A percentile compares a stretch with the other conserved stretches of the same genome.
phyloP scores from a whole-genome alignment of 352 stramenopile species.

The Stramenopiles sp. region DNA sequence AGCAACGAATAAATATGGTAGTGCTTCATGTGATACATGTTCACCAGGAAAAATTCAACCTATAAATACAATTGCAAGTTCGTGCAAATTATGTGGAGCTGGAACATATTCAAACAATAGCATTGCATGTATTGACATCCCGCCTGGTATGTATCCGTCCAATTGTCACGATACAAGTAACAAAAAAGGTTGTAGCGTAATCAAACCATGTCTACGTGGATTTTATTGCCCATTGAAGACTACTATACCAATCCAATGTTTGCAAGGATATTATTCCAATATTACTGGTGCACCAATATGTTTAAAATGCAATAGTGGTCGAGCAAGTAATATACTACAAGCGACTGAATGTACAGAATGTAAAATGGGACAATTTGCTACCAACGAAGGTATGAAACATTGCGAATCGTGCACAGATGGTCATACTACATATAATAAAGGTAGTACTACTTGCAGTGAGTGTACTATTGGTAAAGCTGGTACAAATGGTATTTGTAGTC shows the following conservation, averaged over 20 bases:
- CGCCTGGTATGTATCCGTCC: background rate
- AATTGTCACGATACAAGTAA: background rate
- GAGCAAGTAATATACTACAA: no score
- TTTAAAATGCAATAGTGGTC: no score
- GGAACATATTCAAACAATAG: background rate
- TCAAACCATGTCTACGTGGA: background rate
- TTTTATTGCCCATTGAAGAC: no score
- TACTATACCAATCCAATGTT: no score
- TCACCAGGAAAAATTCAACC: background rate
- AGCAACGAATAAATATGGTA: background rate
- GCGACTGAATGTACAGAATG: no score
- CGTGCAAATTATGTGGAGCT: background rate
- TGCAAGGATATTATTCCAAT: no score
- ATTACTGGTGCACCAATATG: no score
- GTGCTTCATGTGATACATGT: background rate
- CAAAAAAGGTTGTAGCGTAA: background rate
- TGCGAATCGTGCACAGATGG: no score
- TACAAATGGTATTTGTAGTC: no score
- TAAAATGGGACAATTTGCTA: no score
- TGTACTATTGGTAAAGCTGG: no score
- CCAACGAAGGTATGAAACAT: no score
- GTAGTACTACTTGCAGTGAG: background rate
- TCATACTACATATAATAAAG: background rate
- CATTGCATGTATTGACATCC: background rate
- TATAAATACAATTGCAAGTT: background rate